Percentiles rank a stretch among this genome's conserved stretches.
These are phyloP conservation scores for Austroboletus eburneus DNA, from an alignment of 768 basidiomycete species.

Conservation along the genomic window DNA sequence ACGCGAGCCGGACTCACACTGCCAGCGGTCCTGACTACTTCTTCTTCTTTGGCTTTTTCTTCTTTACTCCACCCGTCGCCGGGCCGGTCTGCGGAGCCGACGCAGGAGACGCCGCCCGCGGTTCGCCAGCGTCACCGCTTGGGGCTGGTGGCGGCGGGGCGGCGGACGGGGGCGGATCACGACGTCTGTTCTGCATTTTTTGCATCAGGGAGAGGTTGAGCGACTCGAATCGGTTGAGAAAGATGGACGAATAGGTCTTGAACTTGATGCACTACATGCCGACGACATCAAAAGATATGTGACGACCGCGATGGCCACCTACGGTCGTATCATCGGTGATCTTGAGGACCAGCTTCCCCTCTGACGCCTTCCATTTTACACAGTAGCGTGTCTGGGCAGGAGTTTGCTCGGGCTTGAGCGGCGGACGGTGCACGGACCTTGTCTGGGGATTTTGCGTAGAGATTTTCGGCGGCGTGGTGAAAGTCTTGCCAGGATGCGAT, in stretches of 20 bases:
- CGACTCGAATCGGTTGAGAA: constrained; percentile 93
- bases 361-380: constrained; percentile 85
- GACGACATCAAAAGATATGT: background rate
- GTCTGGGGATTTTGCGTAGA: constrained; percentile 77
- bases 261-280: constrained; percentile 83
- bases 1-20: constrained; percentile 17
- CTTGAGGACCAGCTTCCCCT: constrained; percentile 88
- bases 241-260: constrained; percentile 91
- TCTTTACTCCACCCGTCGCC: constrained; percentile 64
- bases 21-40: constrained; percentile 37
- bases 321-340: constrained; percentile 90
- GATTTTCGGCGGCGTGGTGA: constrained; percentile 82
- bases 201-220: constrained; percentile 83
- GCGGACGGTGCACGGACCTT: constrained; percentile 45
- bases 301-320: constrained; percentile 29
- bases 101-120: constrained; percentile 33
- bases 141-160: constrained; percentile 16
- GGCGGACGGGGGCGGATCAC: constrained; percentile 28
- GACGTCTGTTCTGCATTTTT: constrained; percentile 73
- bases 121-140: constrained; percentile 21
- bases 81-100: constrained; percentile 31
- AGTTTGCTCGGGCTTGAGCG: background rate
- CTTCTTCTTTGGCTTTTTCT: constrained; percentile 83
- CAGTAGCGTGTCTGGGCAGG: constrained; percentile 73
- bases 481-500: constrained; percentile 87